Conservation (phyloP, 192 early-diverging fungal genomes). For the Coemansia umbellata region DNA sequence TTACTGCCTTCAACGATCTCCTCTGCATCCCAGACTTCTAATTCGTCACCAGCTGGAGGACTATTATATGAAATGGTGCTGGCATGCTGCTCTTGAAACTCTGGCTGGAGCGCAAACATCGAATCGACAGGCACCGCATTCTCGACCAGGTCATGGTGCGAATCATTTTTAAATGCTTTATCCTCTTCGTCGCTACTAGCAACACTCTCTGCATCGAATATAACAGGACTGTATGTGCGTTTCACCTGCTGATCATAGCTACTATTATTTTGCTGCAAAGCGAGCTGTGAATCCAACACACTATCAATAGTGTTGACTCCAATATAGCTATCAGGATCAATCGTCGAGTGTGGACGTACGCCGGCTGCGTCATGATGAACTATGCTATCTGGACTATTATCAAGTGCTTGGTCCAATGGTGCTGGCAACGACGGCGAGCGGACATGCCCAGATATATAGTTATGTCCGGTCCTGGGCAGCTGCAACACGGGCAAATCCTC, state of each 20-base stretch:
- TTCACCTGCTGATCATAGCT: no score
- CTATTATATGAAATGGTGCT: no score
- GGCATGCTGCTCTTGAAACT: no score
- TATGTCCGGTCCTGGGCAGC: no score
- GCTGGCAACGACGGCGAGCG: slow-evolving; percentile 23
- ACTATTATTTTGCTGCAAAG: no score
- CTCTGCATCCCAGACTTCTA: slow-evolving; percentile 24
- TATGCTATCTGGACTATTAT: no score
- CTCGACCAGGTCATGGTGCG: slow-evolving; percentile 30
- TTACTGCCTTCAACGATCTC: slow-evolving; percentile 4
- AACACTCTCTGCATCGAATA: slow-evolving; percentile 29
- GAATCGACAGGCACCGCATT: slow-evolving; percentile 25
- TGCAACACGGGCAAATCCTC: slow-evolving; percentile 9
- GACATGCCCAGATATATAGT: slow-evolving; percentile 6
- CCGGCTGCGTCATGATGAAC: not conserved
- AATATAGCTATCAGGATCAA: no score
- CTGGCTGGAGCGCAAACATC: no score
- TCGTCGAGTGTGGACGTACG: slow-evolving; percentile 17
- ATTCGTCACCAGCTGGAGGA: not conserved
- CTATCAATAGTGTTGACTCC: no score
- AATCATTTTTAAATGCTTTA: no score
- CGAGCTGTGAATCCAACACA: no score
- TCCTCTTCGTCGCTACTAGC: slow-evolving; percentile 4
- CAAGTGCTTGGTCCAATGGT: no score
- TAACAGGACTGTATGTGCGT: not conserved